These are phyloP conservation scores for Penicillium coprophilum DNA, from an alignment of 495 filamentous ascomycete genomes.

Conservation along the genomic window DNA sequence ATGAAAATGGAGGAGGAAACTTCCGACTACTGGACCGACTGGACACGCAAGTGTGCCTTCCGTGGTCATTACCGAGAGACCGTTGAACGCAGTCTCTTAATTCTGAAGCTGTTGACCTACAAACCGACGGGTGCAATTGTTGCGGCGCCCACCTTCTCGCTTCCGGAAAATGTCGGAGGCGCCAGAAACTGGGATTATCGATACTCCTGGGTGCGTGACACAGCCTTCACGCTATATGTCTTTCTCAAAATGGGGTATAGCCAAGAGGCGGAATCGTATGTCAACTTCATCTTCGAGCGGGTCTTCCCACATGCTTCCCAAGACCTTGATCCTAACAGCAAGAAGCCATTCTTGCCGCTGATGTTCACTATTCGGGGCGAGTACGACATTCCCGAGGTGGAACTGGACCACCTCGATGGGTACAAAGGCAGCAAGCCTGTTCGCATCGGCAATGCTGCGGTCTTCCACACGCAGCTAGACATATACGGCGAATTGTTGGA, in stretches of 20 bases:
- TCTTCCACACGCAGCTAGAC: constrained; percentile 71
- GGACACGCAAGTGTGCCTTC: constrained; percentile 66
- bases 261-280: constrained; percentile 71
- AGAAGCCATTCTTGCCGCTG: constrained; percentile 58
- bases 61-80: constrained; percentile 70
- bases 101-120: constrained; percentile 71
- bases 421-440: constrained; percentile 67
- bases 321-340: constrained; percentile 41
- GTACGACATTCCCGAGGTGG: constrained; percentile 67
- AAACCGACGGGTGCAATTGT: constrained; percentile 58
- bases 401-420: constrained; percentile 64
- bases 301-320: constrained; percentile 47
- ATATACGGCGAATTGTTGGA: constrained; percentile 78
- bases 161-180: constrained; percentile 71
- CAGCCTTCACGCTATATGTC: constrained; percentile 73
- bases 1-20: constrained; percentile 63
- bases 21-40: constrained; percentile 66
- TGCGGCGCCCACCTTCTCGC: constrained; percentile 61
- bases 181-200: constrained; percentile 77
- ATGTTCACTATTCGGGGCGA: constrained; percentile 76
- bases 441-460: constrained; percentile 72
- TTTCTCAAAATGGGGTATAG: constrained; percentile 70
- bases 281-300: constrained; percentile 69
- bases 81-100: constrained; percentile 64
- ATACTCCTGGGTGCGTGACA: constrained; percentile 73